A percentile compares a stretch with the other conserved stretches of the same genome.
Evolutionary conservation across 352 stramenopile genomes (phyloP).

Genomic region (Phytophthora colocasiae): DNA sequence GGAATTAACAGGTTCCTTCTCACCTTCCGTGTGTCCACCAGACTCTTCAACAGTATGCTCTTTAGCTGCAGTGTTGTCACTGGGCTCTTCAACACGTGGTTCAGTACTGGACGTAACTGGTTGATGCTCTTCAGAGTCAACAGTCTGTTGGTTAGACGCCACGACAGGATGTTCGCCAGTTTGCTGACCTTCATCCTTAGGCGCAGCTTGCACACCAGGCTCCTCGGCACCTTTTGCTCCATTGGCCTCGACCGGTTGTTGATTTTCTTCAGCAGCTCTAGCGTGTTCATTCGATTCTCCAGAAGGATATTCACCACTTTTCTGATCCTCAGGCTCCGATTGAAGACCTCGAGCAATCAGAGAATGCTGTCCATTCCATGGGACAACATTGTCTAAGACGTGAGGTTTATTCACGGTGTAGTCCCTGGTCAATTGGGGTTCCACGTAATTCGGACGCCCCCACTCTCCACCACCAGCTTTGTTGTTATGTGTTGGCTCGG

Average conservation of each 20-base stretch:
- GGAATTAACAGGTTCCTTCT: too few species aligned
- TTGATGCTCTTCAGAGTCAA: too few species aligned
- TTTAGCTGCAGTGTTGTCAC: too few species aligned
- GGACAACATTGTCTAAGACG: conserved; percentile 4
- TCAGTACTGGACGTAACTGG: too few species aligned
- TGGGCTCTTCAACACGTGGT: too few species aligned
- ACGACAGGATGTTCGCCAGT: neutral
- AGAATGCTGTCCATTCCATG: conserved; percentile 1
- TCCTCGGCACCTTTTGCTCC: too few species aligned
- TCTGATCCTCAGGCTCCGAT: conserved; percentile 1
- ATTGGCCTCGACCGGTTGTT: too few species aligned
- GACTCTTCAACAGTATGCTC: too few species aligned
- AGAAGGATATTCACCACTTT: too few species aligned
- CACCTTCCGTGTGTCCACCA: too few species aligned
- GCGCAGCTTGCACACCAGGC: too few species aligned
- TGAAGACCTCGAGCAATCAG: conserved; percentile 15
- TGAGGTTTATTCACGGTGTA: conserved; percentile 1
- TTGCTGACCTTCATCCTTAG: neutral
- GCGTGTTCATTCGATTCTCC: neutral
- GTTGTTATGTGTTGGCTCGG: neutral
- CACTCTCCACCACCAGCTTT: neutral
- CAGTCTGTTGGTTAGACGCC: neutral
- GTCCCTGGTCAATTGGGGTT: neutral
- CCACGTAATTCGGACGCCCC: neutral
- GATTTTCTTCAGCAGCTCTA: too few species aligned